Base-by-base conservation (phyloP, 1,284 basidiomycete genomes). In the Irpex lacteus region DNA sequence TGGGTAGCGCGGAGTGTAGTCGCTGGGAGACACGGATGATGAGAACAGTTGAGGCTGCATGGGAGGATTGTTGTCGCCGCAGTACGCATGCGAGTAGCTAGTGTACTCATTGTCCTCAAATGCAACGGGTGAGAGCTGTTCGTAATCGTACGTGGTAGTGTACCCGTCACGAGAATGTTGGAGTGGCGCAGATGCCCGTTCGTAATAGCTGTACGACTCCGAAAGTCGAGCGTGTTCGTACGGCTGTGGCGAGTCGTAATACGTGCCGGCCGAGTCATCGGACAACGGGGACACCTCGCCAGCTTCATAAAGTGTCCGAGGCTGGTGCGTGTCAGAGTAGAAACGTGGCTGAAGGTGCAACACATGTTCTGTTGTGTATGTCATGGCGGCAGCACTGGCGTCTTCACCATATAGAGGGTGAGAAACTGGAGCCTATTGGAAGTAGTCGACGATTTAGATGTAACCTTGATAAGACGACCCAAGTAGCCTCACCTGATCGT, bases 391-490 rank as follows among this genome's bases (percentile, higher is more conserved):
- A 63, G 60, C 13, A 34, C 55, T 44, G 58, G 64, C 61, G 61
- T 65, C 64, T 65, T 44, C 60, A 47, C 57, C 59, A 26, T 63
- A 57, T 13, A 56, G 26, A 13, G 54, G 54, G 54, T 56, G 54
- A 36, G 54, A 56, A 36, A 9, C 61, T 62, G 61, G 60, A 40
- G 60, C 44, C 40, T 44, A 11, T 44, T 44, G 40, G 11, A 15
- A 44, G 60, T 26, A 15, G 63, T 54, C 52, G 60, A 59, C 59
- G 54, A 62, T 62, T 65, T 50, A 65, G 64, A 63, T 65, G 61
- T 58, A 62, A 62, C 64, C 60, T 58, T 65, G 64, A 65, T 65
- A 65, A 63, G 49, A 65, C 56, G 61, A 40, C 55, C 57, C 57
- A 47, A 5, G 40, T 40, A 7, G n/a, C 40, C 44, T 62, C 64